Conservation (phyloP, 129 eudicot genomes). For the Erigeron canadensis region DNA sequence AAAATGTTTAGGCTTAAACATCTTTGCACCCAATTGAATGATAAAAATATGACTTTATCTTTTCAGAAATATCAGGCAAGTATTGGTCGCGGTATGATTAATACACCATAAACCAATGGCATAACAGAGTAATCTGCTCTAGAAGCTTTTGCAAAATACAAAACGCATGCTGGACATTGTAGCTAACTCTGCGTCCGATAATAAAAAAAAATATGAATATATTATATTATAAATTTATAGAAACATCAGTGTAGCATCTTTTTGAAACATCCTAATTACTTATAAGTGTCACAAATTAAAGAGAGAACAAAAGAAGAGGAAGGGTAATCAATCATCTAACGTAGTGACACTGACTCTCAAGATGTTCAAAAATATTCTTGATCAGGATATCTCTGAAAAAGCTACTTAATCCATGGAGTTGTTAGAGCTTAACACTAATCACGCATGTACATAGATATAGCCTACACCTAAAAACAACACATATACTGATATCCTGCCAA, state of each 20-base stretch:
- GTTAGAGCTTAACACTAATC: not conserved
- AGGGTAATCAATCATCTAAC: too few species aligned
- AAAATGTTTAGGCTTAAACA: not conserved
- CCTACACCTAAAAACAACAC: not conserved
- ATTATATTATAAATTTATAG: too few species aligned
- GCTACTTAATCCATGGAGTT: not conserved
- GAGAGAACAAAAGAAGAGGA: too few species aligned
- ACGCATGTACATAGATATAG: not conserved
- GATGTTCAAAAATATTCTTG: not conserved
- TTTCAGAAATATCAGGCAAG: too few species aligned
- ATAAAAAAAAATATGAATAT: too few species aligned
- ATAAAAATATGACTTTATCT: too few species aligned
- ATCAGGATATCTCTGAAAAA: not conserved
- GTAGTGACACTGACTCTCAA: not conserved
- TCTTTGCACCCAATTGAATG: not conserved
- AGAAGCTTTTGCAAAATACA: not conserved
- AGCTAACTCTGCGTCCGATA: slow-evolving; percentile 5
- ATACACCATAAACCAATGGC: not conserved
- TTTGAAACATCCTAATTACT: too few species aligned
- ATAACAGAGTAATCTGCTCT: slow-evolving; percentile 1
- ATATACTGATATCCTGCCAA: not conserved
- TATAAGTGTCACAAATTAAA: too few species aligned
- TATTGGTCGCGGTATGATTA: too few species aligned
- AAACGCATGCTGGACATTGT: not conserved
- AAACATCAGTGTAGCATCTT: too few species aligned